phyloP scores from a whole-genome alignment of 2,329 filamentous ascomycete species.

The Mycogone perniciosa region DNA sequence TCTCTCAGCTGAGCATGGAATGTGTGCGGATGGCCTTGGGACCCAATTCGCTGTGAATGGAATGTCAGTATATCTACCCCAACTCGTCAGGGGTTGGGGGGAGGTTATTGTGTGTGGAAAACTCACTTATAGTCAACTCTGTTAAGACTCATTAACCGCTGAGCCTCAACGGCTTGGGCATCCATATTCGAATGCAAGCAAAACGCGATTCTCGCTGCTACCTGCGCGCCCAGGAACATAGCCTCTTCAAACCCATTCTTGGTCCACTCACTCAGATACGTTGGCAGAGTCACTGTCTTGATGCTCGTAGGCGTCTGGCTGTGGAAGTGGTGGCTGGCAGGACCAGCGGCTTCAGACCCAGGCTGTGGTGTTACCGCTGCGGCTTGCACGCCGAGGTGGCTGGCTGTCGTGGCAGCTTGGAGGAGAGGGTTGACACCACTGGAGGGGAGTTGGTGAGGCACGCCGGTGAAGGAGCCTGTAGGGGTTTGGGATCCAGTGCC shows the following conservation, averaged over 20 bases:
- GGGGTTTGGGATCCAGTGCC: conserved; percentile 91
- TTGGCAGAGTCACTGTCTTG: conserved; percentile 69
- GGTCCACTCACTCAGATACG: conserved; percentile 88
- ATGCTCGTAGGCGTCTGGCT: conserved; percentile 76
- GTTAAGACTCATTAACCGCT: conserved; percentile 50
- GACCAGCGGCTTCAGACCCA: conserved; percentile 35
- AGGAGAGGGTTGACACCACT: conserved; percentile 80
- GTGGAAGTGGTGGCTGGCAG: conserved; percentile 48
- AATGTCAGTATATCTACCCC: neutral
- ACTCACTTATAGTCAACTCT: conserved; percentile 57
- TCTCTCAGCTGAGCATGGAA: conserved; percentile 42
- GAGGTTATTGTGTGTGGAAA: neutral
- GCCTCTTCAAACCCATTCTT: conserved; percentile 74
- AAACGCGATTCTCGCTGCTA: conserved; percentile 61
- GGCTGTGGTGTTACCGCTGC: conserved; percentile 30
- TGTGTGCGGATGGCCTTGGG: conserved; percentile 49
- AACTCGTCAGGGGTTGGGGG: neutral
- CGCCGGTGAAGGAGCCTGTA: conserved; percentile 53
- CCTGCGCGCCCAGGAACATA: conserved; percentile 79
- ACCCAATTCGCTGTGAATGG: conserved; percentile 40
- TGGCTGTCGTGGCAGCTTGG: conserved; percentile 79
- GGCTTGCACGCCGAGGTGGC: conserved; percentile 43
- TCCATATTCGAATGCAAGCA: conserved; percentile 53
- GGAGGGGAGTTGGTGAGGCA: conserved; percentile 48
- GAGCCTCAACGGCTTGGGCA: conserved; percentile 43